Evolutionary conservation across 306 rosid genomes (phyloP).

Genomic region (Vigna trinervia): DNA sequence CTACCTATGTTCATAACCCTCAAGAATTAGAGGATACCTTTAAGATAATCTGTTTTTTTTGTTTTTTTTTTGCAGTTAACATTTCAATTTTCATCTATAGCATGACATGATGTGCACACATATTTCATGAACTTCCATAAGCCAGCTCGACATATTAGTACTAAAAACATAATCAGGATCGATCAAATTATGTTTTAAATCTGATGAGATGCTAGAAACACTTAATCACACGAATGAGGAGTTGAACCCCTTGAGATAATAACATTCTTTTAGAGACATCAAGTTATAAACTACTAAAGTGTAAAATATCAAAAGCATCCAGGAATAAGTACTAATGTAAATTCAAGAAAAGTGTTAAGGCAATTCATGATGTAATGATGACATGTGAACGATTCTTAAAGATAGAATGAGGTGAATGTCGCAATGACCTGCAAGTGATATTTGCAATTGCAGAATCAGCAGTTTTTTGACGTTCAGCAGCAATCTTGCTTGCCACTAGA

Average conservation of each 20-base stretch:
- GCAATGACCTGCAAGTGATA: slow-evolving; percentile 92
- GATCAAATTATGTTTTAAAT: slow-evolving; percentile 11
- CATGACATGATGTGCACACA: background rate
- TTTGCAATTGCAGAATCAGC: slow-evolving; percentile 99
- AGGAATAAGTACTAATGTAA: slow-evolving; percentile 29
- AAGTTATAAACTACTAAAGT: slow-evolving; percentile 6
- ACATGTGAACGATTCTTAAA: slow-evolving; percentile 32
- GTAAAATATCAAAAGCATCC: slow-evolving; percentile 5
- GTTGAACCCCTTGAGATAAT: slow-evolving; percentile 5
- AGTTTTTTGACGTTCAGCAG: slow-evolving; percentile 92
- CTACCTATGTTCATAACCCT: slow-evolving; percentile 7
- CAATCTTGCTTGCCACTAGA: slow-evolving; percentile 98
- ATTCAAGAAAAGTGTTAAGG: slow-evolving; percentile 30
- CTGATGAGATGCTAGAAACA: slow-evolving; percentile 30
- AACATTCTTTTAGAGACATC: slow-evolving; percentile 10
- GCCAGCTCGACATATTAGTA: slow-evolving; percentile 18
- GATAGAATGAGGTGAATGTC: slow-evolving; percentile 36
- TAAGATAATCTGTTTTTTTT: background rate
- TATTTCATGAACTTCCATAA: slow-evolving; percentile 23
- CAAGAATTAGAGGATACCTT: background rate
- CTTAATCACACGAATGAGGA: slow-evolving; percentile 21
- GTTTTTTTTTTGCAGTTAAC: background rate
- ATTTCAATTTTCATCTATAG: slow-evolving; percentile 13
- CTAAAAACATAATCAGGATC: background rate
- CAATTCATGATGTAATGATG: slow-evolving; percentile 26